A percentile compares a stretch with the other conserved stretches of the same genome.
phyloP scores from a whole-genome alignment of 1,284 basidiomycete genomes.

The Quambalaria eucalypti region DNA sequence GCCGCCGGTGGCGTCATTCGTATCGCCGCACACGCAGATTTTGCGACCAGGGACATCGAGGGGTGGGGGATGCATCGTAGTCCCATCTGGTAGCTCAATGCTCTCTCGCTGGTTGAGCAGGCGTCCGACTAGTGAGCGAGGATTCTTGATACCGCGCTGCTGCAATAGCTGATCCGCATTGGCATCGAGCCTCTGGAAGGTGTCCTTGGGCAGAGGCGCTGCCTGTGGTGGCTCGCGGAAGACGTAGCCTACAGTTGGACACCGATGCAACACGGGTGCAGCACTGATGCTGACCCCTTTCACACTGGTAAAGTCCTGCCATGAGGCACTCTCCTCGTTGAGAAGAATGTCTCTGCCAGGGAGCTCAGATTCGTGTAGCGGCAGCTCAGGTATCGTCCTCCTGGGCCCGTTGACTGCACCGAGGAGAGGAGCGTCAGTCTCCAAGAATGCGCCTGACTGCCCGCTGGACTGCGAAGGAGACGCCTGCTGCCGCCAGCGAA shows the following conservation, averaged over 20 bases:
- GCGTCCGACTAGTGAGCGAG: conserved; percentile 27
- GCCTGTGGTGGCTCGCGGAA: conserved; percentile 28
- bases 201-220: conserved; percentile 8
- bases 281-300: conserved; percentile 28
- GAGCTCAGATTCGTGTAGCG: conserved; percentile 33
- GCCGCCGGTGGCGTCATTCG: conserved; percentile 36
- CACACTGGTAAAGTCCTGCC: conserved; percentile 28
- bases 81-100: conserved; percentile 36
- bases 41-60: conserved; percentile 36
- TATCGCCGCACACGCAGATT: conserved; percentile 40
- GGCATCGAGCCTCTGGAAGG: conserved; percentile 25
- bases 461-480: conserved; percentile 8
- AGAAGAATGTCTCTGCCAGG: conserved; percentile 30
- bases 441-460: conserved; percentile 7
- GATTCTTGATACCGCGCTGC: conserved; percentile 28
- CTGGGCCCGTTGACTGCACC: conserved; percentile 10
- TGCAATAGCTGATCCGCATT: conserved; percentile 26
- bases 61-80: conserved; percentile 26
- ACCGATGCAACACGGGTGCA: conserved; percentile 40
- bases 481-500: conserved; percentile 30
- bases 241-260: conserved; percentile 39
- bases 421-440: conserved; percentile 6
- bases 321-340: conserved; percentile 22
- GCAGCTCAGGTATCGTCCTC: conserved; percentile 25
- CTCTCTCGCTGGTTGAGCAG: conserved; percentile 21